Evolutionary conservation across 768 basidiomycete species (phyloP).

Genomic region (Lactifluus pinguis): DNA sequence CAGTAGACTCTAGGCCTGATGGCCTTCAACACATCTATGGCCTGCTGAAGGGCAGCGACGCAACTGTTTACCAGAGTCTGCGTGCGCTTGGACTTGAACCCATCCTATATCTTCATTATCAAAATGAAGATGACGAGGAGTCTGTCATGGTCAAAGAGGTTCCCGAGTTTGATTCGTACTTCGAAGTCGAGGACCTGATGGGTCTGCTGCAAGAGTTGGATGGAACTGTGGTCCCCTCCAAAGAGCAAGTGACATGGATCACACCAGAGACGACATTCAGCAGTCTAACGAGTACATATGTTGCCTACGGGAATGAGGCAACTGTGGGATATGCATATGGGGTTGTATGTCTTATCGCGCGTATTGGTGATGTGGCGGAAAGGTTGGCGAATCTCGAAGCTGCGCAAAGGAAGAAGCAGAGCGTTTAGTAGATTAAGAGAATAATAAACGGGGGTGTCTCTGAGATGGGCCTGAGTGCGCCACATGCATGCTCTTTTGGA

Average conservation of each 20-base stretch:
- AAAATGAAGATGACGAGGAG: background rate
- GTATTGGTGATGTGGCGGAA: background rate
- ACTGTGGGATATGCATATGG: background rate
- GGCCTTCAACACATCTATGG: background rate
- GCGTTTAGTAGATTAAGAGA: too few species aligned
- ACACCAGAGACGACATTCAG: background rate
- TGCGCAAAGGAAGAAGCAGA: too few species aligned
- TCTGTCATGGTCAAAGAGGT: background rate
- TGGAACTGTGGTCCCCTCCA: background rate
- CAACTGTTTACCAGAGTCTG: background rate
- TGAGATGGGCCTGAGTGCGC: too few species aligned
- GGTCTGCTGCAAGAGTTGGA: background rate
- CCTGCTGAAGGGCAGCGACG: slow-evolving; percentile 7
- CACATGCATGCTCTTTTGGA: too few species aligned
- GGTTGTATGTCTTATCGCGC: slow-evolving; percentile 1
- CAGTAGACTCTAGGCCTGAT: slow-evolving; percentile 20
- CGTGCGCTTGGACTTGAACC: background rate
- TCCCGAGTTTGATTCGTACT: background rate
- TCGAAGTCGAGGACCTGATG: too few species aligned
- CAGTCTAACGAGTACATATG: background rate
- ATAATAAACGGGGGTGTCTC: too few species aligned
- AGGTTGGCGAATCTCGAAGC: too few species aligned
- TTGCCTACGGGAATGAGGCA: background rate
- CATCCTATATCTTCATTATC: background rate
- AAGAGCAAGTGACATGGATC: background rate